Evolutionary conservation across 1,284 basidiomycete genomes (phyloP).

Genomic region (Sporisorium reilianum): DNA sequence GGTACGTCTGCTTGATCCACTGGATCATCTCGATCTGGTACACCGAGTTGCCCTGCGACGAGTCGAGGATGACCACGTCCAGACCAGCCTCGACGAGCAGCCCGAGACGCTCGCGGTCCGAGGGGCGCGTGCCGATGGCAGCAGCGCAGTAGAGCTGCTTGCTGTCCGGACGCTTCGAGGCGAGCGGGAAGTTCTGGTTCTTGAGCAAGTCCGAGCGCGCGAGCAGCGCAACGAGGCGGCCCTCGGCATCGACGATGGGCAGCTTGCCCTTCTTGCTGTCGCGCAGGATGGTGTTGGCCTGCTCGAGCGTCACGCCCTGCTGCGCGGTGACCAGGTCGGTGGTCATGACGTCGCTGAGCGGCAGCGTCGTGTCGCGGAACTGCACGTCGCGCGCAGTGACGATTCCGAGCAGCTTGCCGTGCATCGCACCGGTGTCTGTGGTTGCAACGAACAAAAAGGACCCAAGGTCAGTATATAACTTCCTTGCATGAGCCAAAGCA

Average conservation of each 20-base stretch:
- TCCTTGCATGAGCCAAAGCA: neutral
- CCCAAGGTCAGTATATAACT: neutral
- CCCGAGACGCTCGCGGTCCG: conserved; percentile 85
- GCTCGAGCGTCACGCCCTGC: conserved; percentile 76
- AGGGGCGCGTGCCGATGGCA: conserved; percentile 92
- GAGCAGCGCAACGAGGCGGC: conserved; percentile 63
- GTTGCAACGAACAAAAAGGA: neutral
- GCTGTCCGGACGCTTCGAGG: conserved; percentile 88
- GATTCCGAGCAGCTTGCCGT: conserved; percentile 91
- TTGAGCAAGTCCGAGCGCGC: conserved; percentile 93
- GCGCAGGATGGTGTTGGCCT: conserved; percentile 94
- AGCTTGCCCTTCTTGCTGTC: conserved; percentile 98
- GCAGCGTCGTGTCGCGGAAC: conserved; percentile 80
- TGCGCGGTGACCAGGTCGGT: conserved; percentile 66
- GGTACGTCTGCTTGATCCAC: conserved; percentile 86
- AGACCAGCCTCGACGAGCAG: conserved; percentile 93
- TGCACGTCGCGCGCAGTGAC: conserved; percentile 97
- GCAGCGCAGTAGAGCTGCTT: conserved; percentile 98
- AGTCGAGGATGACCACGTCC: conserved; percentile 95
- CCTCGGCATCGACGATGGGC: conserved; percentile 70
- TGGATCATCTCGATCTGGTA: conserved; percentile 95
- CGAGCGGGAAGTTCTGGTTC: conserved; percentile 96
- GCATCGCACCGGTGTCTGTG: conserved; percentile 87
- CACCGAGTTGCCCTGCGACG: conserved; percentile 94
- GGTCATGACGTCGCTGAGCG: conserved; percentile 92